Percentiles rank a stretch among this genome's conserved stretches.
Evolutionary conservation across 2,329 filamentous ascomycete species (phyloP).

Genomic region (Proliferodiscus dingleyae): DNA sequence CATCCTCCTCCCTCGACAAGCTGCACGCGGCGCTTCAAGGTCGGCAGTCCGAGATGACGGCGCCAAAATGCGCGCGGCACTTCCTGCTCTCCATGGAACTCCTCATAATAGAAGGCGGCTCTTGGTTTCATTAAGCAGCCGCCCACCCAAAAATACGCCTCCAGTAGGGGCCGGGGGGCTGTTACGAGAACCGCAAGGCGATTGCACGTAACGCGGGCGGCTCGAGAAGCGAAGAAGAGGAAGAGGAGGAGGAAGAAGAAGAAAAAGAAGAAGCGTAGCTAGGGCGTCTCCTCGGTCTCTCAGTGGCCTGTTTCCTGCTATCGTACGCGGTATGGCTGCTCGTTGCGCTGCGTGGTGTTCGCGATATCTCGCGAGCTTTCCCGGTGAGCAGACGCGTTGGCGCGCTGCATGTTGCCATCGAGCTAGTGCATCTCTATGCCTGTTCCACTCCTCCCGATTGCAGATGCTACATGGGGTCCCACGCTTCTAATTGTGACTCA

Average conservation of each 20-base stretch:
- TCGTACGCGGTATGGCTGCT: too few relatives aligned
- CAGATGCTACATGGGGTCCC: slow-evolving; percentile 6
- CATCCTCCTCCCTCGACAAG: neutral
- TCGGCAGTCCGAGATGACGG: slow-evolving; percentile 26
- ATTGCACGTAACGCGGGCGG: slow-evolving; percentile 2
- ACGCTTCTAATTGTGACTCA: slow-evolving; percentile 31
- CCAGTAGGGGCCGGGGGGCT: too few relatives aligned
- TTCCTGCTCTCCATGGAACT: neutral
- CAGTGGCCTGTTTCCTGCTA: too few relatives aligned
- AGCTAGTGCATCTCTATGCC: slow-evolving; percentile 8
- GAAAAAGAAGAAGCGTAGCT: too few relatives aligned
- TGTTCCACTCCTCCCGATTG: slow-evolving; percentile 10
- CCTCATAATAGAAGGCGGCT: neutral
- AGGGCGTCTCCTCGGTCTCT: too few relatives aligned
- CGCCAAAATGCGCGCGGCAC: slow-evolving; percentile 14
- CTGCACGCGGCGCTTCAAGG: slow-evolving; percentile 20
- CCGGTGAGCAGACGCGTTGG: slow-evolving; percentile 8
- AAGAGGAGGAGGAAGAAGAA: too few relatives aligned
- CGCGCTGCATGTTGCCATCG: slow-evolving; percentile 10
- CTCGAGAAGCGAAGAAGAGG: slow-evolving; percentile 1
- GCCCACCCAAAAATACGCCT: slow-evolving; percentile 15
- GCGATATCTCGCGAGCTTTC: neutral
- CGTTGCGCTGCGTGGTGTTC: slow-evolving; percentile 1
- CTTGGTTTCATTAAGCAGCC: slow-evolving; percentile 10
- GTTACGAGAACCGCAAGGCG: neutral